Percentiles rank a stretch among this genome's conserved stretches.
Evolutionary conservation across 116 monocot genomes (phyloP).

Genomic region (Thalassia testudinum): DNA sequence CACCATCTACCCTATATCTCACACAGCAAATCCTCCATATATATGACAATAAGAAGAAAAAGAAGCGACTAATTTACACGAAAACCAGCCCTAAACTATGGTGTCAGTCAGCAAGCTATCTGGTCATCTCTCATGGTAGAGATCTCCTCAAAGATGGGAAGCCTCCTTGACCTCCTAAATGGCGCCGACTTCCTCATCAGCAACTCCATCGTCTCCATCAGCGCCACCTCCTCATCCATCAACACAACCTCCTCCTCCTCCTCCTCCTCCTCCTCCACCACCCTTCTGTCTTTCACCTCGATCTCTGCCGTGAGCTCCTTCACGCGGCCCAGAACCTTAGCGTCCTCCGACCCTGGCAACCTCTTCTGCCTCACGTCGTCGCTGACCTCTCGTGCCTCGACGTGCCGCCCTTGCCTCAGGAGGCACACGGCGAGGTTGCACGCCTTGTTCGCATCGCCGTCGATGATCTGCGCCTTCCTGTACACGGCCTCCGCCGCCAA

Average conservation of each 20-base stretch:
- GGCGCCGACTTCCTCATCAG: conserved; percentile 4
- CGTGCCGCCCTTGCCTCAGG: conserved; percentile 10
- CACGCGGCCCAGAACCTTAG: conserved; percentile 7
- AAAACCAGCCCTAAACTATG: background rate
- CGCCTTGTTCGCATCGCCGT: conserved; percentile 26
- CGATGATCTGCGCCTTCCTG: conserved; percentile 22
- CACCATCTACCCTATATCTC: too few relatives aligned
- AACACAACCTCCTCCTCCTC: conserved; percentile 7
- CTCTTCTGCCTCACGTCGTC: conserved; percentile 4
- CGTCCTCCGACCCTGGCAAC: conserved; percentile 15
- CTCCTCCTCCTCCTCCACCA: background rate
- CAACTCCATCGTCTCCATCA: conserved; percentile 6
- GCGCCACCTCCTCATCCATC: conserved; percentile 4
- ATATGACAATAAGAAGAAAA: too few relatives aligned
- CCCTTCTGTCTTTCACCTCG: background rate
- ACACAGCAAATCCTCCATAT: too few relatives aligned
- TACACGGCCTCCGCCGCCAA: conserved; percentile 24
- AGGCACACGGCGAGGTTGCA: conserved; percentile 26
- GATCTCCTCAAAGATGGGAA: conserved; percentile 35
- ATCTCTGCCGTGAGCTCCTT: conserved; percentile 17
- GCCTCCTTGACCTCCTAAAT: conserved; percentile 10
- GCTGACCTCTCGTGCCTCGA: conserved; percentile 13
- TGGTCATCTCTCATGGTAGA: conserved; percentile 23
- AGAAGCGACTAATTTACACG: background rate
- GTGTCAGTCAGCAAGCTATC: conserved; percentile 10